Conservation (phyloP, 148 eudicot species). For the Polygonum maritimum region DNA sequence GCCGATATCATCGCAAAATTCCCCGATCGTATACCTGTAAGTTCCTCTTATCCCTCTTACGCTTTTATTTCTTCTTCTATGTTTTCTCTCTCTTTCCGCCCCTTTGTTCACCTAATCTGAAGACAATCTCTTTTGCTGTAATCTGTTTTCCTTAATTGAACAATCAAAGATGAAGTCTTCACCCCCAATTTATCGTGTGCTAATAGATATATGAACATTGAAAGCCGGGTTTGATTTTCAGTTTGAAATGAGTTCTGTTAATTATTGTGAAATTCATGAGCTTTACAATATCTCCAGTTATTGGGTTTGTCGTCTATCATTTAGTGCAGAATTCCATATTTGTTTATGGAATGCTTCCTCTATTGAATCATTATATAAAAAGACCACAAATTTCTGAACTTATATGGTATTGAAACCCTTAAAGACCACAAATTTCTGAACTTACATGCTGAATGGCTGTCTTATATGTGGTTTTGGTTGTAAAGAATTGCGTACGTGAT, state of each 20-base stretch:
- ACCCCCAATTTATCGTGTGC: neutral
- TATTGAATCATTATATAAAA: neutral
- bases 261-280: neutral
- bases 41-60: neutral
- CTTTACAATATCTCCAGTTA: too few species aligned
- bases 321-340: too few species aligned
- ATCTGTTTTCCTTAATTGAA: too few species aligned
- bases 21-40: constrained; percentile 78
- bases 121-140: neutral
- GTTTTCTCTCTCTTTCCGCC: neutral
- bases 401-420: neutral
- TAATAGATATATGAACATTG: neutral
- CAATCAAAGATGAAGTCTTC: neutral
- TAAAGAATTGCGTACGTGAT: too few species aligned
- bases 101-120: neutral
- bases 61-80: neutral
- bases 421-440: too few species aligned
- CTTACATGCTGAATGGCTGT: neutral
- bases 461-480: neutral
- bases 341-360: too few species aligned
- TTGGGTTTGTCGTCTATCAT: too few species aligned
- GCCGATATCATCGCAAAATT: constrained; percentile 72
- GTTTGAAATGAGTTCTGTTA: neutral
- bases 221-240: neutral
- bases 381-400: neutral